Base-by-base conservation (phyloP, 208 protist species). In the Leishmania braziliensis region DNA sequence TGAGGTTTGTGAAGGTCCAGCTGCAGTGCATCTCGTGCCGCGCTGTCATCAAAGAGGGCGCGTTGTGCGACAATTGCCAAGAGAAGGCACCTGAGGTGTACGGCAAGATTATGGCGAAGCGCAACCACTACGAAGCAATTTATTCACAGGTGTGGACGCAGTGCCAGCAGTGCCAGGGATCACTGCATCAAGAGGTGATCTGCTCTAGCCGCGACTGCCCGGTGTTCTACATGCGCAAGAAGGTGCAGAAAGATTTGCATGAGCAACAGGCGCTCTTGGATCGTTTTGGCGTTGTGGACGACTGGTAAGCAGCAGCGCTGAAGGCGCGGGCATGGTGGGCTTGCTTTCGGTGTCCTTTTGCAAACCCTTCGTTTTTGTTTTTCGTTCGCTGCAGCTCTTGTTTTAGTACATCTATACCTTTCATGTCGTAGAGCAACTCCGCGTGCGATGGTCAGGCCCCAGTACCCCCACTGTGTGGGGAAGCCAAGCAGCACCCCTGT, bases 191-290 rank as follows among this genome's bases (percentile, higher is more conserved):
- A 84, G 98, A 99, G 51, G 99, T 99, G 66, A 96, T 98, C 16
- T 98, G 96, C 89, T 93, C 94, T 18, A 99, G 95, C 85, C 90
- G 94, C 58, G 99, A 99, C 86, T 99, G 99, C 90, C 99, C 99
- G 5, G 99, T 99, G 33, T 99, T 99, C 90, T 99, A 99, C 92
- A 99, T 99, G 95, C 94, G 99, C 72, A 99, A 99, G 77, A 99
- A 99, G 92, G 99, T 99, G 5, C 98, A 99, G 86, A 99, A 99
- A 78, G 99, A 99, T 85, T 79, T 99, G 10, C 76, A 79, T 39
- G 98, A 99, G 51, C 97, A 98, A 69, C 91, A 99, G 80, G 86
- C 89, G 18, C 79, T 95, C 16, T 80, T 99, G 0, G 91, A 98
- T 68, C 95, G 98, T 56, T 99, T 99, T 84, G 96, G 95, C 60